Base-by-base conservation (phyloP, 2,329 filamentous ascomycete species). In the Chaetomium olivaceum region DNA sequence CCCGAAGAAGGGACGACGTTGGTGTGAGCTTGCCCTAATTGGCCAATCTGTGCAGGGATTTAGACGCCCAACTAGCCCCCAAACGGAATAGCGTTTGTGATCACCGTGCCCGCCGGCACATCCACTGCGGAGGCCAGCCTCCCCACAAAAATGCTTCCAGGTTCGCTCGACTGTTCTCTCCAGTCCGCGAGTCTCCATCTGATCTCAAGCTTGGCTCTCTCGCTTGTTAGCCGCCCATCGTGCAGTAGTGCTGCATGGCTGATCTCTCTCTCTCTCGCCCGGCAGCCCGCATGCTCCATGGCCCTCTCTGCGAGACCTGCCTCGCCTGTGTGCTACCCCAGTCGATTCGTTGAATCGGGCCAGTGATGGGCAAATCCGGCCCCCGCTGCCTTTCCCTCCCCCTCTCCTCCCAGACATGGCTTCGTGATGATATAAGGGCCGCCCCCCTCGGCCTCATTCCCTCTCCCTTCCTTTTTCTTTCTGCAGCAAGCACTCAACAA, bases 401-500 rank as follows among this genome's bases (percentile, higher is more conserved):
- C 58, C 70, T 63, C 73, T 71, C 74, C 73, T 74, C 71, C 66
- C 69, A 72, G 71, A 58, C 14, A 70, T 71, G 74, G 73, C 76
- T 75, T 67, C 73, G 72, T 71, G 65, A 70, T 69, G 65, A 77
- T 80, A 81, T 80, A 82, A 78, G 77, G 77, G 72, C 67, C 72
- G 72, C 59, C 70, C 72, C 73, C 76, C 75, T 75, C 74, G 75
- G 76, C 76, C 74, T 74, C 73, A 72, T 73, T 73, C 71, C 73
- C 76, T 79, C 78, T 78, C 72, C 73, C 75, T 77, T 75, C 76
- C 80, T 80, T 77, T 79, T 80, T 74, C 74, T 74, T 74, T 86
- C 87, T 83, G 83, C 83, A 89, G 88, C 88, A 90, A 90, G 87
- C 81, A 80, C 75, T 82, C 78, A 83, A 83, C 80, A 75, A 73